Base-by-base conservation (phyloP, 116 monocot genomes). In the Cymodocea nodosa region DNA sequence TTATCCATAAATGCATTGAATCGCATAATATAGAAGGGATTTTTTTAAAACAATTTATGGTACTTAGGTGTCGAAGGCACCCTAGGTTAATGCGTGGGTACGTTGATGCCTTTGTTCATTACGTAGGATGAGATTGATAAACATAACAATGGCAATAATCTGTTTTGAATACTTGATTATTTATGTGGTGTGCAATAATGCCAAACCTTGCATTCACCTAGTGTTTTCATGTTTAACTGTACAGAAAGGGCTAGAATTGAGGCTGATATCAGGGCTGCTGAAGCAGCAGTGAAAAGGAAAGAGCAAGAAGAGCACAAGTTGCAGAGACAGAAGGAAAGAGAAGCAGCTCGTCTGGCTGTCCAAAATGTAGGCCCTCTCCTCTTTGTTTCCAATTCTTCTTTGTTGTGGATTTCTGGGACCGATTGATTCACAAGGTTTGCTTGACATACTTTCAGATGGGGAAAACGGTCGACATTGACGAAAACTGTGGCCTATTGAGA, bases 211-310 rank as follows among this genome's bases (percentile, higher is more conserved):
- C 44, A 44, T 12, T 44, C 44, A 44, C 9, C 8, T 44, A 8
- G 0, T 8, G 44, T 10, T 44, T 44, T 44, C 44, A 44, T 44
- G 12, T 44, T 44, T 12, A 44, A 44, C 8, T 36, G 1, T 35
- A 52, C 81, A 86, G 90, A 90, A 69, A 83, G 68, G 61, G 78
- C 73, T 61, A 78, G 70, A 56, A 80, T 86, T 49, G 79, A 81
- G 53, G 83, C 81, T 23, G 69, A 80, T 70, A 67, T 80, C 13
- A 81, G 69, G 52, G 85, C 82, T 59, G 71, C 74, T n/a, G 69
- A 81, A 60, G 74, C 70, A 62, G 72, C 81, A 6, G 75, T 74
- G 61, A 50, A 50, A 69, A 70, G 30, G 68, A 85, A 75, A 60
- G 69, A 70, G 35, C 76, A 82, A 66, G 68, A 70, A 48, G 80